phyloP scores from a whole-genome alignment of 1,139 yeast species.

The Wickerhamomyces sp. region DNA sequence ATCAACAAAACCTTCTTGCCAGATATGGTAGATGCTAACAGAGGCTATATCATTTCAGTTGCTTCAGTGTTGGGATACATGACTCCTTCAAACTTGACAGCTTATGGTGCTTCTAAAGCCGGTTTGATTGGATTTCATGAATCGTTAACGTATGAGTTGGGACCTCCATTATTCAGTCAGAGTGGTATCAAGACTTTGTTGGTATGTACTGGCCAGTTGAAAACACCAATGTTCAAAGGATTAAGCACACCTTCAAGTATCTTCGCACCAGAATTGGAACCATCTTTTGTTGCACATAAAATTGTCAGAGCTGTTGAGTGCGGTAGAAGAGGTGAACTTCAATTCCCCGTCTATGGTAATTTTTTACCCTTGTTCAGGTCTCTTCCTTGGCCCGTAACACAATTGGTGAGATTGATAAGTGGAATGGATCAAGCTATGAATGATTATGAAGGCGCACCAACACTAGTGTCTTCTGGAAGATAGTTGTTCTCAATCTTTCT shows the following conservation, averaged over 20 bases:
- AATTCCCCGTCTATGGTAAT: conserved; percentile 70
- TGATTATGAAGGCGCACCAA: too few species aligned
- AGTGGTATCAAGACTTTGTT: conserved; percentile 66
- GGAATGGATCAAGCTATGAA: conserved; percentile 63
- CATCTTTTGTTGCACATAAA: conserved; percentile 53
- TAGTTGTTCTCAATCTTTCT: conserved; percentile 47
- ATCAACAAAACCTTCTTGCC: conserved; percentile 71
- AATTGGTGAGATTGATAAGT: conserved; percentile 43
- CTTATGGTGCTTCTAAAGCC: conserved; percentile 87
- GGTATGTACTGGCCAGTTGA: conserved; percentile 83
- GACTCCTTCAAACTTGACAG: conserved; percentile 74
- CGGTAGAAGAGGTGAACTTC: conserved; percentile 67
- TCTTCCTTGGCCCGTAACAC: conserved; percentile 68
- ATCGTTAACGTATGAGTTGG: conserved; percentile 67
- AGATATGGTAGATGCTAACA: conserved; percentile 50
- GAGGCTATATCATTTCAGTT: conserved; percentile 77
- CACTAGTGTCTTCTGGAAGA: too few species aligned
- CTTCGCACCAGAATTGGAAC: conserved; percentile 79
- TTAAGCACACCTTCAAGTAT: conserved; percentile 66
- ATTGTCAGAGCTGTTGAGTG: conserved; percentile 52
- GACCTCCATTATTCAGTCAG: conserved; percentile 31
- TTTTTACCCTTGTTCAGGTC: conserved; percentile 67
- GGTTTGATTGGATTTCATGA: conserved; percentile 84
- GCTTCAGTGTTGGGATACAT: conserved; percentile 81
- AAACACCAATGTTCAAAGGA: conserved; percentile 64